phyloP scores from a whole-genome alignment of 1,284 basidiomycete species.

The Rhodotorula sp. region DNA sequence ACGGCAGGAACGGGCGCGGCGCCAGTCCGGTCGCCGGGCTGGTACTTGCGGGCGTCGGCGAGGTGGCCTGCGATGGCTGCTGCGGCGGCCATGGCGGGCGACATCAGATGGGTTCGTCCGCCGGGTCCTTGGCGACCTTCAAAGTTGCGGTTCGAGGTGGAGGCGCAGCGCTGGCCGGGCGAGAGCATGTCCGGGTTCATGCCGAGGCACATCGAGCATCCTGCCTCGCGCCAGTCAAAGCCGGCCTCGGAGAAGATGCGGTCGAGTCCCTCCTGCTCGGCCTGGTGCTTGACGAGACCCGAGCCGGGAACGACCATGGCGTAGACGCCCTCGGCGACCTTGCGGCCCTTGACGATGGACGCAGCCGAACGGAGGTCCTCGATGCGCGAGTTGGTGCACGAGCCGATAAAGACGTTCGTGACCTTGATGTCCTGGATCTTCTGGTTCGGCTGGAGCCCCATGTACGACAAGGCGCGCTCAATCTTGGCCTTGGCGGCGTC shows the following conservation, averaged over 20 bases:
- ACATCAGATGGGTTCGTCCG: conserved; percentile 87
- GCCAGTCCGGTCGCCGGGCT: not conserved
- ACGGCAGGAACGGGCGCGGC: conserved; percentile 41
- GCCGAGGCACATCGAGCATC: conserved; percentile 96
- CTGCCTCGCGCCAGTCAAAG: conserved; percentile 96
- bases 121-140: conserved; percentile 89
- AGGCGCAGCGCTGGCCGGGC: conserved; percentile 88
- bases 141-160: conserved; percentile 95
- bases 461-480: conserved; percentile 81
- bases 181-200: conserved; percentile 96
- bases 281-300: conserved; percentile 89
- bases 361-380: conserved; percentile 91
- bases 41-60: conserved; percentile 81
- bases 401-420: conserved; percentile 93
- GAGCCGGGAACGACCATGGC: conserved; percentile 97
- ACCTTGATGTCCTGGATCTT: conserved; percentile 79
- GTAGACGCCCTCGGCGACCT: conserved; percentile 73
- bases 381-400: conserved; percentile 94
- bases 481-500: conserved; percentile 69
- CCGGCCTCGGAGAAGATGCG: conserved; percentile 88
- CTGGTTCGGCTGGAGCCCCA: conserved; percentile 82
- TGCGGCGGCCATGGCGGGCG: conserved; percentile 93
- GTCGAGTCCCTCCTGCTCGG: conserved; percentile 89
- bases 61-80: conserved; percentile 86
- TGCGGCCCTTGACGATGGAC: conserved; percentile 72